Percentiles rank a stretch among this genome's conserved stretches.
Conservation (phyloP, 23 red algal genomes). For the Cyanidium caldarium region DNA sequence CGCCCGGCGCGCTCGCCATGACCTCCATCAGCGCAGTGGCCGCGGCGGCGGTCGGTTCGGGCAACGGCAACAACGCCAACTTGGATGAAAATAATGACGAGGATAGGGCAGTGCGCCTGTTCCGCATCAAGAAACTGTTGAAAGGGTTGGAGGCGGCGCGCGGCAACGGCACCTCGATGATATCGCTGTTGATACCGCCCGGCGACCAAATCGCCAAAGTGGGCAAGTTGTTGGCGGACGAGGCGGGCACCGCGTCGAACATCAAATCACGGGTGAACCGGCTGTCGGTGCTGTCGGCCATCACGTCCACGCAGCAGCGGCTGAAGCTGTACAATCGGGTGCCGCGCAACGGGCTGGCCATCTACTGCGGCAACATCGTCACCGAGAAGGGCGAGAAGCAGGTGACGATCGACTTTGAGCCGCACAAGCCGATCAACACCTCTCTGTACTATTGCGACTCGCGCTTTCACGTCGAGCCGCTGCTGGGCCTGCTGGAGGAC, state of each 20-base stretch:
- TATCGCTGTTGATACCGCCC: slow-evolving; percentile 86
- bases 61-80: not conserved
- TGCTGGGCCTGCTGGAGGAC: slow-evolving; percentile 66
- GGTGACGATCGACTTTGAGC: slow-evolving; percentile 92
- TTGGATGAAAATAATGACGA: slow-evolving; percentile 42
- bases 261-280: slow-evolving; percentile 99
- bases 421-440: slow-evolving; percentile 98
- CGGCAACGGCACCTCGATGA: slow-evolving; percentile 98
- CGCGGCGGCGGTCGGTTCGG: not conserved
- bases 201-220: slow-evolving; percentile 68
- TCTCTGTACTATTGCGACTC: slow-evolving; percentile 92
- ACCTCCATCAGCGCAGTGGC: not conserved
- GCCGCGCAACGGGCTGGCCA: slow-evolving; percentile 72
- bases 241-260: slow-evolving; percentile 95
- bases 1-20: not conserved
- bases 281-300: slow-evolving; percentile 84
- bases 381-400: slow-evolving; percentile 95
- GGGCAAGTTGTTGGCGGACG: slow-evolving; percentile 69
- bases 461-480: slow-evolving; percentile 88
- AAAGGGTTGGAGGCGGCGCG: slow-evolving; percentile 87
- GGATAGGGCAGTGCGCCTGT: slow-evolving; percentile 77
- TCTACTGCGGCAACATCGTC: slow-evolving; percentile 94
- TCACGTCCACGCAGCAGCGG: slow-evolving; percentile 95
- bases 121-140: slow-evolving; percentile 94
- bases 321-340: slow-evolving; percentile 92